Conservation (phyloP, 768 basidiomycete species). For the Termitomyces sp. region DNA sequence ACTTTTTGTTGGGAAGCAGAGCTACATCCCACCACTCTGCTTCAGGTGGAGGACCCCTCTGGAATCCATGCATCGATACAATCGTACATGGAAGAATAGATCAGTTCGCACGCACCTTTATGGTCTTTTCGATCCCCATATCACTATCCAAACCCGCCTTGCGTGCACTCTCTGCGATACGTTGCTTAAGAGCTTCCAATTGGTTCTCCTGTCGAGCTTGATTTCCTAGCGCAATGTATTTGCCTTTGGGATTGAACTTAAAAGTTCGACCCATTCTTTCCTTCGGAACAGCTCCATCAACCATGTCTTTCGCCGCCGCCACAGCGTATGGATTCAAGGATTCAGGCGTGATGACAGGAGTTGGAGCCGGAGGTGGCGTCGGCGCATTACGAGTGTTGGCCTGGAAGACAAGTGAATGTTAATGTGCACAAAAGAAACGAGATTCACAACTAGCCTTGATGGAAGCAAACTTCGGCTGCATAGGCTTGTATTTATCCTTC, state of each 20-base stretch:
- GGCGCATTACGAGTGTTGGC: slow-evolving; percentile 77
- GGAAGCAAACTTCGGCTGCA: slow-evolving; percentile 98
- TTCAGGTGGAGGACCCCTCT: slow-evolving; percentile 84
- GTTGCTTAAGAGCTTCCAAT: slow-evolving; percentile 85
- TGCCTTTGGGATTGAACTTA: slow-evolving; percentile 90
- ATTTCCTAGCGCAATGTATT: slow-evolving; percentile 73
- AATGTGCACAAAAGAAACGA: background rate
- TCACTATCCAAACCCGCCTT: slow-evolving; percentile 96
- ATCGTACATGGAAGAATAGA: background rate
- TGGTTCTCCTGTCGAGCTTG: slow-evolving; percentile 70
- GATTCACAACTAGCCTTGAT: slow-evolving; percentile 56
- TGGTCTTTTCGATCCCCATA: slow-evolving; percentile 83
- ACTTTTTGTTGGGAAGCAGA: slow-evolving; percentile 72
- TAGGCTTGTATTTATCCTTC: slow-evolving; percentile 93
- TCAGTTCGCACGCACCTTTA: slow-evolving; percentile 53
- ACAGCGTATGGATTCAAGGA: slow-evolving; percentile 75
- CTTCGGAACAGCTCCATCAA: slow-evolving; percentile 67
- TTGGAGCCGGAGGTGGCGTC: slow-evolving; percentile 47
- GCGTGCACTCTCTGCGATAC: slow-evolving; percentile 87
- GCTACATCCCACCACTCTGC: slow-evolving; percentile 98
- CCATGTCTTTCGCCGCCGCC: slow-evolving; percentile 49
- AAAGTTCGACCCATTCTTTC: slow-evolving; percentile 68
- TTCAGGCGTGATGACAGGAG: slow-evolving; percentile 34
- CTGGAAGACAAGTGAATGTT: slow-evolving; percentile 18
- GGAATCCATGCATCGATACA: background rate